phyloP scores from a whole-genome alignment of 257 asterid species.

The Lycium ferocissimum region DNA sequence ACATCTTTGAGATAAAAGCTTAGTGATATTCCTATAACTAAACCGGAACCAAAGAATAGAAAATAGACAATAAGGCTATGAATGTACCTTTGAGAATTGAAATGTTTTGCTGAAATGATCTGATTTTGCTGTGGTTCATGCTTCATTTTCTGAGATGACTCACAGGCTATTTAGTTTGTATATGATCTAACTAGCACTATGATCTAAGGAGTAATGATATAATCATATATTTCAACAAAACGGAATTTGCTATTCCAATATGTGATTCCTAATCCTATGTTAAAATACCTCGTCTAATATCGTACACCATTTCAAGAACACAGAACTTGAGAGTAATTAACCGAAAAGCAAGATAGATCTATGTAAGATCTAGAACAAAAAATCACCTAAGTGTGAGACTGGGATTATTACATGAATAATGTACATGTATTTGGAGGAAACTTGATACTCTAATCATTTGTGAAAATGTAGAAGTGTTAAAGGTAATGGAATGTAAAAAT shows the following conservation, averaged over 20 bases:
- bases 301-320: background rate
- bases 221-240: slow-evolving; percentile 4
- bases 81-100: slow-evolving; percentile 44
- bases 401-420: slow-evolving; percentile 24
- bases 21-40: slow-evolving; percentile 64
- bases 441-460: slow-evolving; percentile 1
- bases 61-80: slow-evolving; percentile 56
- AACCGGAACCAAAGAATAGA: slow-evolving; percentile 73
- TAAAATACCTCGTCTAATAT: slow-evolving; percentile 1
- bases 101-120: slow-evolving; percentile 34
- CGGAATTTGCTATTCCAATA: background rate
- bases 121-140: slow-evolving; percentile 36
- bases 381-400: background rate
- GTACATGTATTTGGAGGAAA: background rate
- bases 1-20: slow-evolving; percentile 52
- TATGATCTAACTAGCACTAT: background rate
- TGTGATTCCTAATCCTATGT: slow-evolving; percentile 16
- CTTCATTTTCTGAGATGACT: slow-evolving; percentile 27
- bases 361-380: background rate
- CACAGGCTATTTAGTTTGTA: background rate
- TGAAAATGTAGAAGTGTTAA: background rate
- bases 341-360: background rate
- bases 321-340: background rate
- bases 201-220: background rate
- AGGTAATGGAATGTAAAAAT: background rate